phyloP scores from a whole-genome alignment of 2,329 filamentous ascomycete species.

The Hypoxylon sp. region DNA sequence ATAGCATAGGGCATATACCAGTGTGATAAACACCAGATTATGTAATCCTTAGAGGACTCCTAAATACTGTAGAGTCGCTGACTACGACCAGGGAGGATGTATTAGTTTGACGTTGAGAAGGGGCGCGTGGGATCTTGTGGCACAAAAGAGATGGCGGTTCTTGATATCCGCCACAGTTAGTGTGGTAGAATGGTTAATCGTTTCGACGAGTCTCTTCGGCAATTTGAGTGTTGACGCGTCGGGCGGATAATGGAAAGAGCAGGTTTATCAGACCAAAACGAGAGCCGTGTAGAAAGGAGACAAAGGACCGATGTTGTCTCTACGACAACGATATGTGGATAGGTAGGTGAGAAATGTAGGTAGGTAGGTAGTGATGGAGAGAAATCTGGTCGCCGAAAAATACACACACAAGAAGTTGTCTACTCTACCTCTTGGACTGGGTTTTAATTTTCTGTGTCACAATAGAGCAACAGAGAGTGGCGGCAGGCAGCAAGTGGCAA shows the following conservation, averaged over 20 bases:
- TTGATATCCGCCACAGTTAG: background rate
- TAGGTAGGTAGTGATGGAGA: background rate
- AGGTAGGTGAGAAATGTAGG: background rate
- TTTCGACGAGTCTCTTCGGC: background rate
- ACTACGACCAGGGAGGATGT: background rate
- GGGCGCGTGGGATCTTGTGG: background rate
- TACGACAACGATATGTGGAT: background rate
- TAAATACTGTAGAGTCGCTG: background rate
- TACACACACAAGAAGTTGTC: too few species aligned
- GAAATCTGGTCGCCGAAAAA: background rate
- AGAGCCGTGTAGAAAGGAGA: background rate
- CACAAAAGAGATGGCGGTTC: background rate
- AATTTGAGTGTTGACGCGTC: background rate
- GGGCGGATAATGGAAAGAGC: background rate
- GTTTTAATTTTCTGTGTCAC: constrained; percentile 3
- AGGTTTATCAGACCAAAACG: background rate
- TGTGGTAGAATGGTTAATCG: background rate
- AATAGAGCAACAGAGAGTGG: background rate
- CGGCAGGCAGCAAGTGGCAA: constrained; percentile 2
- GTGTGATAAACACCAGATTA: background rate
- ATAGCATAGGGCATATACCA: background rate
- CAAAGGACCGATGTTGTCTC: background rate
- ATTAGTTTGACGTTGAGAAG: background rate
- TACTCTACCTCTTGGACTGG: background rate
- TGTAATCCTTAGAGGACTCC: background rate